Evolutionary conservation across 805 yeast genomes (phyloP).

Genomic region (Cyberlindnera veronae): DNA sequence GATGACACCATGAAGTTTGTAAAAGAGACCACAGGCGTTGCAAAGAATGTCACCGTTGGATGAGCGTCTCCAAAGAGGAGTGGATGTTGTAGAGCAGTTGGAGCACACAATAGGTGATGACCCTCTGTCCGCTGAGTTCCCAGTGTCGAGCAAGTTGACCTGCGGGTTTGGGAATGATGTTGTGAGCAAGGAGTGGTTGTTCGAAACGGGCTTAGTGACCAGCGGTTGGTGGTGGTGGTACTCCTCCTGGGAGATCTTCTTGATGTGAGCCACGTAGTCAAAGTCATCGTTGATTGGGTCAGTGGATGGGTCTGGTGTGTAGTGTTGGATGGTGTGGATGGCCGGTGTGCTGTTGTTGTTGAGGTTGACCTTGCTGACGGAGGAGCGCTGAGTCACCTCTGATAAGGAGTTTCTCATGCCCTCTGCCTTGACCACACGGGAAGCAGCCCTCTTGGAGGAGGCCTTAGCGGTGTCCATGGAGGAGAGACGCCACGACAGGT

Average conservation of each 20-base stretch:
- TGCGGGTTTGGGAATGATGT: slow-evolving; percentile 16
- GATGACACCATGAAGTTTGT: slow-evolving; percentile 88
- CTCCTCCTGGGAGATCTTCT: slow-evolving; percentile 42
- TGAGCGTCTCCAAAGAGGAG: slow-evolving; percentile 94
- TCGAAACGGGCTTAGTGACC: slow-evolving; percentile 11
- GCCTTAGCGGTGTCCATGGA: slow-evolving; percentile 2
- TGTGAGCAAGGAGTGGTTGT: slow-evolving; percentile 16
- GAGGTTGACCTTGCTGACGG: background rate
- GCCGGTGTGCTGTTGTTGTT: background rate
- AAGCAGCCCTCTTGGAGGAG: background rate
- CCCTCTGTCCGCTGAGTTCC: background rate
- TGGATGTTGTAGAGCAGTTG: slow-evolving; percentile 84
- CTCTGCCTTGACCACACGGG: slow-evolving; percentile 3
- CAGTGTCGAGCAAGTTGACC: slow-evolving; percentile 10
- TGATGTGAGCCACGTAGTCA: slow-evolving; percentile 60
- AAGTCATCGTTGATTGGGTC: slow-evolving; percentile 47
- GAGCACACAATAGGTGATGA: slow-evolving; percentile 45
- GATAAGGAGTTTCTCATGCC: slow-evolving; percentile 4
- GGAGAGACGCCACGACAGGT: slow-evolving; percentile 18
- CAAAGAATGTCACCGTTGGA: slow-evolving; percentile 88
- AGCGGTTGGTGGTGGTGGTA: slow-evolving; percentile 11
- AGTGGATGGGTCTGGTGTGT: slow-evolving; percentile 5
- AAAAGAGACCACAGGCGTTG: slow-evolving; percentile 92
- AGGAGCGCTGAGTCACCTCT: slow-evolving; percentile 8
- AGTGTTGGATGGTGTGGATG: background rate